phyloP scores from a whole-genome alignment of 768 basidiomycete genomes.

The Amanita jacksonii region DNA sequence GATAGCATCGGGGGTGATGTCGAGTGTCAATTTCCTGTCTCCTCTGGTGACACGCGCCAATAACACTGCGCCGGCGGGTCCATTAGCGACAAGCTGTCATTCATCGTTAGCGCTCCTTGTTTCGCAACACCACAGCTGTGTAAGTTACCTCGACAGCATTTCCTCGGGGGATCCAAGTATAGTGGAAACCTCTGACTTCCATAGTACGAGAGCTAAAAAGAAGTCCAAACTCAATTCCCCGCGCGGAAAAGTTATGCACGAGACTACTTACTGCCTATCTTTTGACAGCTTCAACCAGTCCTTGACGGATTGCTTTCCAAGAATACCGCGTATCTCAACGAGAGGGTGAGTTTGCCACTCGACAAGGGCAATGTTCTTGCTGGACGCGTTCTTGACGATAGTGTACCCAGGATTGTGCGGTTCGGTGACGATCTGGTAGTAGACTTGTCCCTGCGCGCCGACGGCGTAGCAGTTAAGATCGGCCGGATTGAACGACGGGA shows the following conservation, averaged over 20 bases:
- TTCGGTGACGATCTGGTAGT: conserved; percentile 43
- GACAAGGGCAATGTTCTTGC: conserved; percentile 40
- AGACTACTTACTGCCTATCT: conserved; percentile 28
- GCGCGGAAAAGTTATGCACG: not conserved
- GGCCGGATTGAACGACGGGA: conserved; percentile 40
- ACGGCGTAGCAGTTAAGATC: conserved; percentile 47
- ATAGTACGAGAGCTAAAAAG: conserved; percentile 36
- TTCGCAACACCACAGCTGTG: not conserved
- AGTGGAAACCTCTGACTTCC: conserved; percentile 38
- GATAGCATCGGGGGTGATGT: conserved; percentile 46
- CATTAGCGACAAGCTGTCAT: conserved; percentile 37
- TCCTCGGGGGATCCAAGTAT: conserved; percentile 47
- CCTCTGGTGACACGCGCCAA: conserved; percentile 42
- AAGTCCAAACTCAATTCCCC: conserved; percentile 6
- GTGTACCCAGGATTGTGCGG: conserved; percentile 41
- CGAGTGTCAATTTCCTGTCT: conserved; percentile 37
- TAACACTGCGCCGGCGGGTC: conserved; percentile 22
- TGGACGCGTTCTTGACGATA: conserved; percentile 38
- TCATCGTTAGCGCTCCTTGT: not conserved
- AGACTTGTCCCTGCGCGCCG: conserved; percentile 37
- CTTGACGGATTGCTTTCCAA: conserved; percentile 37
- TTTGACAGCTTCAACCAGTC: conserved; percentile 46
- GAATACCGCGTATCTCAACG: conserved; percentile 44
- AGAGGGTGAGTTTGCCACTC: conserved; percentile 44
- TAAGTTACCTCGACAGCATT: conserved; percentile 42